Evolutionary conservation across 73 alveolate species (phyloP).

Genomic region (Diophrys appendiculata): DNA sequence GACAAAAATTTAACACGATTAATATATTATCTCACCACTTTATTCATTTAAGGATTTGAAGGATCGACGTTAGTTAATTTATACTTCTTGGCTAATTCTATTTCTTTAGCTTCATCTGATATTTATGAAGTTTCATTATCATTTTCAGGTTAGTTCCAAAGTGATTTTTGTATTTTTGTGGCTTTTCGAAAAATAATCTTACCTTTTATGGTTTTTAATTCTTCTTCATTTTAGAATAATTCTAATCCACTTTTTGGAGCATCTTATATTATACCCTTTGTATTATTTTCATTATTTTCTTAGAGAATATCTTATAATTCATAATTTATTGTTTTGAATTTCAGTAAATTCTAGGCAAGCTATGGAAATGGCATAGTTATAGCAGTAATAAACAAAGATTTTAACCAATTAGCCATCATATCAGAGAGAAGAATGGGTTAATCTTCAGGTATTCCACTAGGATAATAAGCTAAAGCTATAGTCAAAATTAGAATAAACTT

Average conservation of each 20-base stretch:
- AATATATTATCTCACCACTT: not conserved
- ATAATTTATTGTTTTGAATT: not conserved
- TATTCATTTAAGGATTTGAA: not conserved
- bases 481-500: not conserved
- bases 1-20: not conserved
- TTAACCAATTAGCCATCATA: not conserved
- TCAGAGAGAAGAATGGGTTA: not conserved
- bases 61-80: not conserved
- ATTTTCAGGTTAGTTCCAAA: not conserved
- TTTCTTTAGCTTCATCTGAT: too few relatives aligned
- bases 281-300: not conserved
- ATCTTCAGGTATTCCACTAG: not conserved
- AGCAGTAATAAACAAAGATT: not conserved
- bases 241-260: not conserved
- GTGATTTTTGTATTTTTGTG: not conserved
- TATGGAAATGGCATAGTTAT: not conserved
- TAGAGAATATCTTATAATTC: not conserved
- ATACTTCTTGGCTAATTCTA: not conserved
- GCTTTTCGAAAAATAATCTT: not conserved
- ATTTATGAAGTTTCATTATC: not conserved
- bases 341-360: not conserved
- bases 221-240: not conserved
- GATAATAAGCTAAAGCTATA: not conserved
- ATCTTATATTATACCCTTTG: not conserved
- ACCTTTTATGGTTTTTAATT: too few relatives aligned